Conservation (phyloP, 257 asterid genomes). For the Mentha longifolia region DNA sequence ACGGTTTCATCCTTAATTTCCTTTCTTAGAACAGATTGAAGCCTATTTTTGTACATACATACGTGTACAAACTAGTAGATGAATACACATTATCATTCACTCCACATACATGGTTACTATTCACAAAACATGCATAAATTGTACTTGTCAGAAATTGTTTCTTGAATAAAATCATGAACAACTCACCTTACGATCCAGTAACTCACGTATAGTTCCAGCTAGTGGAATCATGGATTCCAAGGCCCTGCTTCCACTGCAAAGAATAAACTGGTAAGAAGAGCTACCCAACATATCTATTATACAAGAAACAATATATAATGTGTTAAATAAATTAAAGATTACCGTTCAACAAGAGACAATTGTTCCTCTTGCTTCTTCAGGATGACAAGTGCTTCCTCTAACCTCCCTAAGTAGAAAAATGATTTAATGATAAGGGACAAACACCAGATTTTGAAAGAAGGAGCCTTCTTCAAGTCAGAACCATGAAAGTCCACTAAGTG, state of each 20-base stretch:
- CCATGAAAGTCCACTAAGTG: constrained; percentile 44
- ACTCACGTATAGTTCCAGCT: constrained; percentile 67
- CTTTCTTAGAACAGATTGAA: not conserved
- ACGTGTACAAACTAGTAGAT: not conserved
- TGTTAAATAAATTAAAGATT: constrained; percentile 21
- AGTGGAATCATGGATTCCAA: constrained; percentile 71
- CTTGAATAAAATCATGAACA: constrained; percentile 26
- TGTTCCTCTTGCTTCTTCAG: constrained; percentile 77
- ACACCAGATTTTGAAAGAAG: constrained; percentile 72
- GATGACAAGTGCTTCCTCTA: constrained; percentile 79
- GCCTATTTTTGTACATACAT: not conserved
- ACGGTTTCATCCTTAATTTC: not conserved
- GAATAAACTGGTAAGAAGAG: constrained; percentile 33
- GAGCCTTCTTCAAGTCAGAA: constrained; percentile 50
- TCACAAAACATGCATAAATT: not conserved
- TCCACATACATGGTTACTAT: not conserved
- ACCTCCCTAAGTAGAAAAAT: constrained; percentile 76
- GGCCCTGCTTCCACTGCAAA: constrained; percentile 52
- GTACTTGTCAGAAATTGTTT: constrained; percentile 11
- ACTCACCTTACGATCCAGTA: constrained; percentile 80
- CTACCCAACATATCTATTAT: constrained; percentile 24
- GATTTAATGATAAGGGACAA: constrained; percentile 69
- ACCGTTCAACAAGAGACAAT: constrained; percentile 53
- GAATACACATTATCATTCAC: not conserved
- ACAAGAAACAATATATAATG: constrained; percentile 13